Percentiles rank a stretch among this genome's conserved stretches.
phyloP scores from a whole-genome alignment of 495 filamentous ascomycete species.

The Trichoderma erinaceum region DNA sequence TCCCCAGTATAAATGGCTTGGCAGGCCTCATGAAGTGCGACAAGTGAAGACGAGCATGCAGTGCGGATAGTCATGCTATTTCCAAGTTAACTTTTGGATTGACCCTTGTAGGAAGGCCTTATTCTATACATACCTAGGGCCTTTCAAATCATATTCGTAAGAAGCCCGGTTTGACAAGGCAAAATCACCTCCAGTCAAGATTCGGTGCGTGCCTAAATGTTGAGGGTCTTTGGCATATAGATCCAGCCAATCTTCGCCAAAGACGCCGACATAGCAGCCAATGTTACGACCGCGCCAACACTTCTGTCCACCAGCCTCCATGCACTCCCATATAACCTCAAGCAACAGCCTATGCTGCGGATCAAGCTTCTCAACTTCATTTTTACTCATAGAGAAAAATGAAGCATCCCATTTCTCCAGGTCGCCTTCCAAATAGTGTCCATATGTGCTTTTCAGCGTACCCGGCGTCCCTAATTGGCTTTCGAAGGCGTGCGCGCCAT shows the following conservation, averaged over 20 bases:
- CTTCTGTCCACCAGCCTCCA: conserved; percentile 43
- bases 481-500: background rate
- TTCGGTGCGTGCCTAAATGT: conserved; percentile 21
- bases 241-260: conserved; percentile 34
- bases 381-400: conserved; percentile 37
- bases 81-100: conserved; percentile 29
- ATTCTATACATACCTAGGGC: conserved; percentile 40
- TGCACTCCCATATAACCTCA: conserved; percentile 42
- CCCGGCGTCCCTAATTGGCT: background rate
- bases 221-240: conserved; percentile 32
- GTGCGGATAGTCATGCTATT: conserved; percentile 39
- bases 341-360: conserved; percentile 49
- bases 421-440: conserved; percentile 38
- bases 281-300: conserved; percentile 38
- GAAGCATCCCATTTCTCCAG: conserved; percentile 27
- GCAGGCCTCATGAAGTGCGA: conserved; percentile 47
- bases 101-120: background rate
- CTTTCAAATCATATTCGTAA: conserved; percentile 32
- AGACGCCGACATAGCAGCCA: conserved; percentile 39
- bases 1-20: conserved; percentile 37
- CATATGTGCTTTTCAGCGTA: conserved; percentile 18
- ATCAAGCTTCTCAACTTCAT: conserved; percentile 40
- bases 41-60: conserved; percentile 47
- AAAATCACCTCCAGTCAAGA: conserved; percentile 30
- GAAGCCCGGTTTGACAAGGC: conserved; percentile 30